Percentiles rank a stretch among this genome's conserved stretches.
These are phyloP conservation scores for Croton setiger DNA, from an alignment of 441 rosid genomes.

Conservation along the genomic window DNA sequence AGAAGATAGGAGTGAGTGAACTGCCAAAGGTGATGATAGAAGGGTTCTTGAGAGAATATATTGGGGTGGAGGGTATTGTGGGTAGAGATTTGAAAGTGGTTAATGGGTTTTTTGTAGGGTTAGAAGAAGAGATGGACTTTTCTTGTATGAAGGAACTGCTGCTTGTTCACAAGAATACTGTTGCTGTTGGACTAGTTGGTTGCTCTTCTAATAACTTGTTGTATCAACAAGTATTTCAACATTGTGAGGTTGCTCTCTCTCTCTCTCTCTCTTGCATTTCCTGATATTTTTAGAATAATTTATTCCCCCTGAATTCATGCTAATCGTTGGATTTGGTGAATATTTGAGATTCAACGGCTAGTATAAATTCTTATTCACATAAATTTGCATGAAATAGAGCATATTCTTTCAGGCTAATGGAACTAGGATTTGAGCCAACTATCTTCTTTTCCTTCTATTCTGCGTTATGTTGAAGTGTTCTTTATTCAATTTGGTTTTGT, in stretches of 20 bases:
- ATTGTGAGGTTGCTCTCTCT: conserved; percentile 3
- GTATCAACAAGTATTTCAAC: not conserved
- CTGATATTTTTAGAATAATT: too few species aligned
- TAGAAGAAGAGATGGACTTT: conserved; percentile 19
- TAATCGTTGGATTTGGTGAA: too few species aligned
- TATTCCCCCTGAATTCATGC: too few species aligned
- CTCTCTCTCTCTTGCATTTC: not conserved
- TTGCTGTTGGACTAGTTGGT: not conserved
- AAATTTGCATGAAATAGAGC: too few species aligned
- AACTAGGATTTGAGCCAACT: too few species aligned
- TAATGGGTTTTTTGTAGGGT: conserved; percentile 42
- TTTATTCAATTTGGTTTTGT: too few species aligned
- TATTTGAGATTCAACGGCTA: too few species aligned
- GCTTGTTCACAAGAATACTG: conserved; percentile 8
- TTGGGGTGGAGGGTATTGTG: conserved; percentile 46
- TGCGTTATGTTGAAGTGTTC: too few species aligned
- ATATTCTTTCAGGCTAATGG: too few species aligned
- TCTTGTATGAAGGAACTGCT: conserved; percentile 11
- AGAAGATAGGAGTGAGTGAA: conserved; percentile 45
- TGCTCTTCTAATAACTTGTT: not conserved
- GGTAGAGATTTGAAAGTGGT: conserved; percentile 48
- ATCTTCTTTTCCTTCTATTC: too few species aligned
- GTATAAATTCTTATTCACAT: too few species aligned
- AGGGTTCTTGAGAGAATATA: conserved; percentile 48
- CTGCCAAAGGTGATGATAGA: conserved; percentile 66